Evolutionary conservation across 2,329 filamentous ascomycete species (phyloP), one percentile per base, ranked within the genome.

Genomic region (Fusarium newnesense): DNA sequence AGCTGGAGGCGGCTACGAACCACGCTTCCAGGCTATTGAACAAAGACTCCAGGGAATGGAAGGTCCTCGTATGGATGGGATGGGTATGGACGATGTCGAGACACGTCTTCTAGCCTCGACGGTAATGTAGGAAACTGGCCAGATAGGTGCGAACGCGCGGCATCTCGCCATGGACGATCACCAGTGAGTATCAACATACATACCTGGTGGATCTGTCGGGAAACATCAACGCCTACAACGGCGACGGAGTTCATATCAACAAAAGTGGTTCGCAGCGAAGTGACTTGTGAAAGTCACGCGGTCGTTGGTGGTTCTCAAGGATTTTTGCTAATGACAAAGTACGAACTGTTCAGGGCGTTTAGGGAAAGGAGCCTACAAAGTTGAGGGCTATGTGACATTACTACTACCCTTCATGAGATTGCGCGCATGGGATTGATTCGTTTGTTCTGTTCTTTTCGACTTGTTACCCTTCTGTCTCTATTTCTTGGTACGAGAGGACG

Each of bases 1-100:
- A 54, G 79, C 81, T n/a, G 80, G 79, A 47, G 76, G 77, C 24
- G 76, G 77, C 26, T 85, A 85, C 64, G 84, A 85, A 66, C 83
- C 84, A 19, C 82, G 84, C 43, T 85, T 85, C 76, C 84, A 85
- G 71, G 79, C 82, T 37, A 81, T 85, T 59, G 84, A 85, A 70
- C 79, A 80, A 46, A 79, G 84, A 32, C 76, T 85, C 32, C 83
- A 85, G 69, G 81, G 80, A 47, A 79, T 85, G 74, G 84, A 85
- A 69, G 82, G 79, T 5, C 80, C 83, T 40, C 81, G 82, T 28
- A 83, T 85, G 81, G 83, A 85, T 60, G 79, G 81, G 30, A 81
- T 84, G 72, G 82, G 80, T 21, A 85, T 85, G 81, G 84, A 85
- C 65, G 84, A 85, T 50, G 84, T 85, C 54, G 84, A 85, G 70